phyloP scores from a whole-genome alignment of 345 rosid genomes.

The Zanthoxylum bungeanum region DNA sequence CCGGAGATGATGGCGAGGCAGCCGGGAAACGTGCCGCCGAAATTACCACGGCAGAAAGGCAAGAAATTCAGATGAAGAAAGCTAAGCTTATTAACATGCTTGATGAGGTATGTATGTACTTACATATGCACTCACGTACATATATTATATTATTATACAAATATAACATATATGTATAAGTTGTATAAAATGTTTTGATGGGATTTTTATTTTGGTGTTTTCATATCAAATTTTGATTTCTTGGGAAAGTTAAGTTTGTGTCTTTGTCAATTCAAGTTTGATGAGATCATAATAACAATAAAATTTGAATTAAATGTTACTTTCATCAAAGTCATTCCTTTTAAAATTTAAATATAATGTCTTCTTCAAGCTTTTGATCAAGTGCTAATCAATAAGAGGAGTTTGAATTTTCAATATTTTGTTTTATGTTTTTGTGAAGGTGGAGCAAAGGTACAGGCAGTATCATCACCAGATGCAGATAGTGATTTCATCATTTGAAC shows the following conservation, averaged over 20 bases:
- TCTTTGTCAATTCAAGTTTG: slow-evolving; percentile 17
- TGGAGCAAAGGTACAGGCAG: slow-evolving; percentile 95
- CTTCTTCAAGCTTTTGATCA: not conserved
- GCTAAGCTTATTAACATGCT: slow-evolving; percentile 89
- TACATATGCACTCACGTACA: not conserved
- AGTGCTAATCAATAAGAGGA: not conserved
- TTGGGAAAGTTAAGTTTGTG: slow-evolving; percentile 14
- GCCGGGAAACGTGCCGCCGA: slow-evolving; percentile 54
- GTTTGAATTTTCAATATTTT: not conserved
- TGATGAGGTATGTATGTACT: slow-evolving; percentile 62
- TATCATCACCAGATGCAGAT: slow-evolving; percentile 96
- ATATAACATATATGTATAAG: not conserved
- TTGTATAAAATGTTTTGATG: not conserved
- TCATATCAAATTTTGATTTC: slow-evolving; percentile 8
- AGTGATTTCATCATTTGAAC: slow-evolving; percentile 83
- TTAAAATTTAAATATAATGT: not conserved
- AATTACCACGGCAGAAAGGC: slow-evolving; percentile 79
- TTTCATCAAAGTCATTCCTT: slow-evolving; percentile 11
- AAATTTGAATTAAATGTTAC: not conserved
- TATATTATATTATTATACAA: not conserved
- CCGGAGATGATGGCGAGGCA: slow-evolving; percentile 48
- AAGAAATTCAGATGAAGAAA: slow-evolving; percentile 97
- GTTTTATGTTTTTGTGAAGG: slow-evolving; percentile 37
- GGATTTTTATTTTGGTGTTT: slow-evolving; percentile 6
- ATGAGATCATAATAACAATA: slow-evolving; percentile 11